These are phyloP conservation scores for Pseudopediastrum boryanum DNA, from an alignment of 139 green algal genomes.

Conservation along the genomic window DNA sequence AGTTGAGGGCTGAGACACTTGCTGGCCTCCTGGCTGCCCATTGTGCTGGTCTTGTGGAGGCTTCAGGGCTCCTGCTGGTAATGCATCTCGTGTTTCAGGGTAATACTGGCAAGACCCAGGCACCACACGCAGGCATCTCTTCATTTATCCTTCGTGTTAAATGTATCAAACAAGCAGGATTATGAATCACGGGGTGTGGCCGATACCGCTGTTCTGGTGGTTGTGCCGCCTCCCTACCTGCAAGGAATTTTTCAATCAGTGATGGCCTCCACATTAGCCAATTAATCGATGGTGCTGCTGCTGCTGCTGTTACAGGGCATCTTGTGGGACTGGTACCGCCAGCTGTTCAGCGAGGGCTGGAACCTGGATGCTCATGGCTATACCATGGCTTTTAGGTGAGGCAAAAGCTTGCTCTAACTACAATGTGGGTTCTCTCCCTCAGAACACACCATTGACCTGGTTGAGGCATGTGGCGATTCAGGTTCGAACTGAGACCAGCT, in stretches of 20 bases:
- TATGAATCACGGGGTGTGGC: too few species aligned
- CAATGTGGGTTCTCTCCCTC: too few species aligned
- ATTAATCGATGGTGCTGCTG: background rate
- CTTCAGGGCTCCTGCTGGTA: background rate
- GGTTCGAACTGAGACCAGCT: too few species aligned
- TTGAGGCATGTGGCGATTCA: too few species aligned
- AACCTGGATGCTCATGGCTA: slow-evolving; percentile 70
- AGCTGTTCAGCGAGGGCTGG: slow-evolving; percentile 56
- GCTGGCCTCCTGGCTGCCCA: too few species aligned
- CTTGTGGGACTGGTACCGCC: slow-evolving; percentile 76
- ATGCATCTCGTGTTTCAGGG: background rate
- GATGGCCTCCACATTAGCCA: background rate
- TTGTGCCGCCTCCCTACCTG: background rate
- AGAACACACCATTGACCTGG: too few species aligned
- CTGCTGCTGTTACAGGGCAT: slow-evolving; percentile 44
- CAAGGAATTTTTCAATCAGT: background rate
- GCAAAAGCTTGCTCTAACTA: too few species aligned
- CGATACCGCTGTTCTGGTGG: too few species aligned
- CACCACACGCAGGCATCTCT: background rate
- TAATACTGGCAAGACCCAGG: background rate
- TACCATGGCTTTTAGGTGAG: slow-evolving; percentile 70
- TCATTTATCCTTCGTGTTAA: background rate
- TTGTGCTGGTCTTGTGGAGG: too few species aligned
- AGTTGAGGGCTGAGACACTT: too few species aligned
- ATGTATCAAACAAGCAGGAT: background rate